Conservation (phyloP, 2,329 filamentous ascomycete genomes). For the Orbilia ellipsospora region DNA sequence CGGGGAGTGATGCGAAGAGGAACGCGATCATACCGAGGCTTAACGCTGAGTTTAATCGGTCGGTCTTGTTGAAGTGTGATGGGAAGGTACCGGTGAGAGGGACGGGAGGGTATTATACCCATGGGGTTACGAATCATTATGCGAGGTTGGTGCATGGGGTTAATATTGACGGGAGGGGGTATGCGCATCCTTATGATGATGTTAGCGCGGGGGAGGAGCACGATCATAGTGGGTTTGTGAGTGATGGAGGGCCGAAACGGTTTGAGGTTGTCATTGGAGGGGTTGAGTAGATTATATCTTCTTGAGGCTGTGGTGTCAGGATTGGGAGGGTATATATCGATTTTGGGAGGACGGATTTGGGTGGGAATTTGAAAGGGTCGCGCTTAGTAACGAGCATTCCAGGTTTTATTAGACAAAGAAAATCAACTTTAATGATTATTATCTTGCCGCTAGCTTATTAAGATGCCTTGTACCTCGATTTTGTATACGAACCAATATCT, state of each 20-base stretch:
- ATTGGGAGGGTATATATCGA: constrained; percentile 3
- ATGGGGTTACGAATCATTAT: constrained; percentile 73
- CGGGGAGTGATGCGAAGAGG: constrained; percentile 61
- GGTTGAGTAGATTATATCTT: background rate
- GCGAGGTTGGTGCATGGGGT: constrained; percentile 72
- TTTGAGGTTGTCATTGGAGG: constrained; percentile 70
- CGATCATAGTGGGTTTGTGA: constrained; percentile 74
- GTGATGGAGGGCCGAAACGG: constrained; percentile 68
- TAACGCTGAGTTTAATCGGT: constrained; percentile 79
- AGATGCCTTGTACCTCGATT: no score
- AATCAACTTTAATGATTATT: no score
- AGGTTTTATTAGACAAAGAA: no score
- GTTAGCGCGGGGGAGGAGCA: constrained; percentile 67
- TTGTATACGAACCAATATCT: no score
- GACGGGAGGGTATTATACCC: constrained; percentile 69
- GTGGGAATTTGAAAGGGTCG: no score
- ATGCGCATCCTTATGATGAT: constrained; percentile 79
- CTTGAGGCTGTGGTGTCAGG: no score
- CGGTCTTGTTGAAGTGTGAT: constrained; percentile 69
- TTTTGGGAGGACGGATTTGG: background rate
- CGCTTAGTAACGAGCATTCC: no score
- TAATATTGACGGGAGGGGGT: constrained; percentile 71
- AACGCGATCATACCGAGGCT: constrained; percentile 69
- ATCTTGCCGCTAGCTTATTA: no score
- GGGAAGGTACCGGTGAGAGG: constrained; percentile 59